phyloP scores from a whole-genome alignment of 2,329 filamentous ascomycete genomes.

The Fusarium marasasianum region DNA sequence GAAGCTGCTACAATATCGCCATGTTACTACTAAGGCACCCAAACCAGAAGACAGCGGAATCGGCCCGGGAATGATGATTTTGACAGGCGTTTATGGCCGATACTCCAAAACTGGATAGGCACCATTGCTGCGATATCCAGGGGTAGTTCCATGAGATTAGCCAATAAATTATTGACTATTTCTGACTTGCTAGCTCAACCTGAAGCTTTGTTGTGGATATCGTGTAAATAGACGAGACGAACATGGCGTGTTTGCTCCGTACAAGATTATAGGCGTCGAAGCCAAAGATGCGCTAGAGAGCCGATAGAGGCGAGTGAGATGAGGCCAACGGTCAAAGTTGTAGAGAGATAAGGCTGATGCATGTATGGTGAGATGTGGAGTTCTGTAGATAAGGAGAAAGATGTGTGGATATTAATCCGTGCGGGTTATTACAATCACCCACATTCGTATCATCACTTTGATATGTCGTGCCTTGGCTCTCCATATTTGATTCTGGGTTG shows the following conservation, averaged over 20 bases:
- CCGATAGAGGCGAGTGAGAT: background rate
- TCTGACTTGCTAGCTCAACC: background rate
- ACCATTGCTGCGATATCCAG: conserved; percentile 3
- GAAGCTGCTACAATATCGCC: background rate
- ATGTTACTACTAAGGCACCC: background rate
- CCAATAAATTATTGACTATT: background rate
- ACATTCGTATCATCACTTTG: conserved; percentile 5
- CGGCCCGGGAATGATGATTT: conserved; percentile 5
- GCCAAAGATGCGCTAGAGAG: background rate
- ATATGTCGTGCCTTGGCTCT: background rate
- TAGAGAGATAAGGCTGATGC: conserved; percentile 30
- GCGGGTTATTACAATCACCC: conserved; percentile 15
- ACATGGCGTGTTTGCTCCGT: conserved; percentile 2
- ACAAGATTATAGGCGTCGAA: background rate
- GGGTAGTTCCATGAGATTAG: conserved; percentile 5
- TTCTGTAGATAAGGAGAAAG: conserved; percentile 23
- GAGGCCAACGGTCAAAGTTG: background rate
- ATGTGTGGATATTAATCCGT: conserved; percentile 14
- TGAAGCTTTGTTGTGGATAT: conserved; percentile 7
- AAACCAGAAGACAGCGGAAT: conserved; percentile 5
- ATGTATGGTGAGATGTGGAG: conserved; percentile 28
- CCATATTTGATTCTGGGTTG: background rate
- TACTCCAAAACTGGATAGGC: background rate
- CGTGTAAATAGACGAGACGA: background rate
- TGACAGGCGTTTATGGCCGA: background rate